A percentile compares a stretch with the other conserved stretches of the same genome.
These are phyloP conservation scores for Hemerocallis citrina DNA, from an alignment of 106 monocot genomes.

Conservation along the genomic window DNA sequence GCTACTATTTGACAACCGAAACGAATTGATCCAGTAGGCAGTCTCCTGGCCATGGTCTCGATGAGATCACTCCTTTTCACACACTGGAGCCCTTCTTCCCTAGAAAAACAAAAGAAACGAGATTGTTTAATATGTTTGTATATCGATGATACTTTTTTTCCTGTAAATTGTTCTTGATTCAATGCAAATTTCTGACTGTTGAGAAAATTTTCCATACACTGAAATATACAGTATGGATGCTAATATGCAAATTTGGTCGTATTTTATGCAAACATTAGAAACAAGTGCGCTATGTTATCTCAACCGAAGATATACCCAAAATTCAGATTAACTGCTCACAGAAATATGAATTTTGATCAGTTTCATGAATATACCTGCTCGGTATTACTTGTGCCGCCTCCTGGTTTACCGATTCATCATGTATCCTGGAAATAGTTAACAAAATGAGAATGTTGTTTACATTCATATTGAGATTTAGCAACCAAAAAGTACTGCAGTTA, in stretches of 20 bases:
- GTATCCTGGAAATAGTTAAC: conserved; percentile 9
- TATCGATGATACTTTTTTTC: too few relatives aligned
- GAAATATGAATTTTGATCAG: too few relatives aligned
- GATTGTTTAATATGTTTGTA: too few relatives aligned
- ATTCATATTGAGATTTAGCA: not conserved
- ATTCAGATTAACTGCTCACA: too few relatives aligned
- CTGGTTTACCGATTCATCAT: not conserved
- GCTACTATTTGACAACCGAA: conserved; percentile 22
- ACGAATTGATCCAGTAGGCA: conserved; percentile 27
- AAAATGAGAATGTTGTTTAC: not conserved
- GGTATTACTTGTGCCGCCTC: not conserved
- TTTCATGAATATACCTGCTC: not conserved
- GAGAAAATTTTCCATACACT: too few relatives aligned
- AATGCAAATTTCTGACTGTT: too few relatives aligned
- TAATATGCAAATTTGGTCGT: too few relatives aligned
- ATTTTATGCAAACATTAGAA: too few relatives aligned
- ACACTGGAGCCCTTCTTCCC: conserved; percentile 27
- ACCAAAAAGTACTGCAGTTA: not conserved
- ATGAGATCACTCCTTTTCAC: conserved; percentile 49
- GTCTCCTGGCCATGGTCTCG: conserved; percentile 23
- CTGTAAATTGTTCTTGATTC: too few relatives aligned
- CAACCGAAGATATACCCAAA: too few relatives aligned
- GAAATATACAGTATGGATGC: too few relatives aligned
- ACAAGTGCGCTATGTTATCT: too few relatives aligned
- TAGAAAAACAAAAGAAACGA: not conserved